phyloP scores from a whole-genome alignment of 768 basidiomycete genomes.

The Suillus luteus region DNA sequence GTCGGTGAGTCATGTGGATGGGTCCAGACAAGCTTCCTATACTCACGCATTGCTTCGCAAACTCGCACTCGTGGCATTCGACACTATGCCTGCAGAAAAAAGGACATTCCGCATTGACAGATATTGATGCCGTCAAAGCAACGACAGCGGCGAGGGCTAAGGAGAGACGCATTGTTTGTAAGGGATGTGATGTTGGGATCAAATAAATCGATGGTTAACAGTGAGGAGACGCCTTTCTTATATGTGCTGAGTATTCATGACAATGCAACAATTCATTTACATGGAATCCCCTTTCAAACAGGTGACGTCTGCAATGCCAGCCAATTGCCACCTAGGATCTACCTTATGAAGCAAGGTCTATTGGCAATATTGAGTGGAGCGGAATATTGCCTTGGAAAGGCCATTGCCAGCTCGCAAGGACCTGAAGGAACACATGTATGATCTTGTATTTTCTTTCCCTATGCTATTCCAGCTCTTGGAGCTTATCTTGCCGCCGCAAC shows the following conservation, averaged over 20 bases:
- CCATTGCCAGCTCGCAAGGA: too few relatives aligned
- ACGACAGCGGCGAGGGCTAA: background rate
- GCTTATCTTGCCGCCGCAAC: too few relatives aligned
- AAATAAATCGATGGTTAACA: background rate
- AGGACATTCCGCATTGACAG: background rate
- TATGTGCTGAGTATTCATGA: background rate
- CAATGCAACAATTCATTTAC: background rate
- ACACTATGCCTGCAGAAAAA: background rate
- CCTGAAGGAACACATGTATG: too few relatives aligned
- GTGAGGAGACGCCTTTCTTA: background rate
- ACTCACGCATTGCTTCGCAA: background rate
- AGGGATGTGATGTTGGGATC: background rate
- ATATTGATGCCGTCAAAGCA: background rate
- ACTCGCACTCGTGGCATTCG: background rate
- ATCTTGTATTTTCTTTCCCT: too few relatives aligned
- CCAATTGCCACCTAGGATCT: background rate
- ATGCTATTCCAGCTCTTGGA: too few relatives aligned
- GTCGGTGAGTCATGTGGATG: background rate
- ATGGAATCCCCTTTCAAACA: background rate
- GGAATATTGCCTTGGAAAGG: too few relatives aligned
- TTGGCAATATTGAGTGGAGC: too few relatives aligned
- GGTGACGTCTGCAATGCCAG: background rate
- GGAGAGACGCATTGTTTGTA: background rate
- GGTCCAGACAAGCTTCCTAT: background rate
- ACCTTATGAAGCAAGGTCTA: too few relatives aligned